Evolutionary conservation across 345 rosid genomes (phyloP), one percentile per base, ranked within the genome.

Genomic region (Pugionium cornutum): DNA sequence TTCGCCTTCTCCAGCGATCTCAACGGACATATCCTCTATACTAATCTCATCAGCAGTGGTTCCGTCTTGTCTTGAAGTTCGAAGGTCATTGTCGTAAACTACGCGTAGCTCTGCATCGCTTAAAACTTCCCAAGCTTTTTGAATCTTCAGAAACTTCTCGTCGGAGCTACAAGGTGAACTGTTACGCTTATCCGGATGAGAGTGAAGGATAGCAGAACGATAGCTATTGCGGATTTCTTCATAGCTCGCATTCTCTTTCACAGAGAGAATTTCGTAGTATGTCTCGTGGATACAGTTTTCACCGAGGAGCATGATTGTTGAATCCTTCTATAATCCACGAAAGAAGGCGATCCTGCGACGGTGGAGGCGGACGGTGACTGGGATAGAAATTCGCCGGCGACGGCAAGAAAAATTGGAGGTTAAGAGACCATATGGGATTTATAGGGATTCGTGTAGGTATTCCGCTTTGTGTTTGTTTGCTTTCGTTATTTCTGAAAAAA

Each of bases 51-150:
- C 96, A 27, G 87, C 76, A 34, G 80, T 76, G 44, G 65, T 65
- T 0, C 60, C 62, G 49, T 86, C 89, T 39, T 69, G 68, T 48
- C 87, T 82, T n/a, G 77, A 79, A 37, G 81, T 77, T 32, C 53
- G 76, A 37, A 92, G 81, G 66, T 86, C 82, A 5, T 58, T 72
- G 61, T 92, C 91, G 51, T 89, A 88, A 43, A 62, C 67, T 7
- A 78, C 77, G 1, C 92, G 84, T 1, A 76, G 81, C 66, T 76
- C 83, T 1, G 88, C 64, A 46, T 88, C 73, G 55, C 92, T 71
- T 8, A 88, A 82, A 48, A 85, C 68, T 79, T 83, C 83, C 98
- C 98, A 88, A 5, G 97, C 98, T 59, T 83, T 83, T 59, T 88
- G 90, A 9, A 83, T 75, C 71, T 78, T 80, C 41, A 87, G 64